These are phyloP conservation scores for Pseudozyma thailandica DNA, from an alignment of 1,284 basidiomycete species.

Conservation along the genomic window DNA sequence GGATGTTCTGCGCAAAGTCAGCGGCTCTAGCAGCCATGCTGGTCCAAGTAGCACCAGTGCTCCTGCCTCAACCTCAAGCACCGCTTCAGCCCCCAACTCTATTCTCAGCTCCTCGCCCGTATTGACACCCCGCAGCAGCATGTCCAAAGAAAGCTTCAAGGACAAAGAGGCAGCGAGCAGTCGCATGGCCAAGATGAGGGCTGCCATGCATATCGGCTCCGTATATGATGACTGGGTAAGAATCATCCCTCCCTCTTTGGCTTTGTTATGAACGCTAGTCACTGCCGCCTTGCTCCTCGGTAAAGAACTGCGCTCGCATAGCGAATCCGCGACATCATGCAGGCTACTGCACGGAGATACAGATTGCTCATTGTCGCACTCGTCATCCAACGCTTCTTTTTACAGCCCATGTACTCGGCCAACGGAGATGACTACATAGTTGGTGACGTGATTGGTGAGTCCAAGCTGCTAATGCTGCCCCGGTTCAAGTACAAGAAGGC, in stretches of 20 bases:
- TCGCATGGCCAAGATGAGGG: constrained; percentile 43
- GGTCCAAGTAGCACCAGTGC: constrained; percentile 9
- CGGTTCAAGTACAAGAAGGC: neutral
- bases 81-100: constrained; percentile 27
- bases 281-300: too few relatives aligned
- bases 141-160: constrained; percentile 19
- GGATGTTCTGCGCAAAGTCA: constrained; percentile 31
- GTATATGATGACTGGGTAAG: constrained; percentile 81
- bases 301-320: too few relatives aligned
- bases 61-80: constrained; percentile 16
- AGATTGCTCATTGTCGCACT: constrained; percentile 5
- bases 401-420: constrained; percentile 44
- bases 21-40: constrained; percentile 20
- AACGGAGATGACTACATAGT: constrained; percentile 60
- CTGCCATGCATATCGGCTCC: constrained; percentile 74
- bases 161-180: constrained; percentile 26
- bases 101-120: constrained; percentile 19
- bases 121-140: constrained; percentile 27
- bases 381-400: neutral
- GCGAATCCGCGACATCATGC: too few relatives aligned
- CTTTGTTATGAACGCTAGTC: too few relatives aligned
- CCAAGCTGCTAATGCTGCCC: neutral
- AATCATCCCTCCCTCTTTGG: neutral
- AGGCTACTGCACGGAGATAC: neutral
- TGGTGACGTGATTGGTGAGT: constrained; percentile 56